Evolutionary conservation across 1,284 basidiomycete genomes (phyloP), one percentile per base, ranked within the genome.

Genomic region (Ceratobasidium sp.): DNA sequence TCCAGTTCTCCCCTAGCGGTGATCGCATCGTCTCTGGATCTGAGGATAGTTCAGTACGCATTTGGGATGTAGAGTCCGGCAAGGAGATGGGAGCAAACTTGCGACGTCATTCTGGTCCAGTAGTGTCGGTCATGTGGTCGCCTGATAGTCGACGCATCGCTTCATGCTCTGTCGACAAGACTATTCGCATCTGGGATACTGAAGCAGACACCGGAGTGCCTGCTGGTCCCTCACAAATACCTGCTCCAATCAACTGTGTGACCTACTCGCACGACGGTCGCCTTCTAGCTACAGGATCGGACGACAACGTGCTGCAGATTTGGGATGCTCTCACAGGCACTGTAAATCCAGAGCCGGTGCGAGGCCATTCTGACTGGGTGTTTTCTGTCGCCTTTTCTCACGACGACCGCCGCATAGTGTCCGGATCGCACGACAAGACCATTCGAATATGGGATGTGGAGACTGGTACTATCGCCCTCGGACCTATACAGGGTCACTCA

Each of bases 381-480:
- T 2, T 20, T 5, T 64, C 61, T 44, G 61, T 71, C 26, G n/a
- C 23, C 12, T 71, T 53, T 26, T 55, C 33, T 12, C 63, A 51
- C 15, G 49, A 51, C 49, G n/a, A 15, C 7, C 46, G 10, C 46
- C 46, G 46, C 20, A n/a, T 79, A 15, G 73, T 44, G 3, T 68
- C 73, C 6, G 67, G 75, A 18, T 60, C 73, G 12, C 26, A 77
- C 2, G 75, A 79, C 44, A 0, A n/a, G 1, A 58, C 77, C 1
- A 55, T 78, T 12, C 58, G 46, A 20, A 39, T 78, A 1, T 76
- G 71, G 78, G 69, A 76, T 64, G 15, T 53, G 10, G 49, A 28
- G 13, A 56, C 49, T 5, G 33, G 66, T 18, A 42, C 10, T 28
- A 42, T 15, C n/a, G 39, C 20, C 0, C 10, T 9, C 9, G 42